These are phyloP conservation scores for Didymella exigua DNA, from an alignment of 2,329 filamentous ascomycete genomes.

Conservation along the genomic window DNA sequence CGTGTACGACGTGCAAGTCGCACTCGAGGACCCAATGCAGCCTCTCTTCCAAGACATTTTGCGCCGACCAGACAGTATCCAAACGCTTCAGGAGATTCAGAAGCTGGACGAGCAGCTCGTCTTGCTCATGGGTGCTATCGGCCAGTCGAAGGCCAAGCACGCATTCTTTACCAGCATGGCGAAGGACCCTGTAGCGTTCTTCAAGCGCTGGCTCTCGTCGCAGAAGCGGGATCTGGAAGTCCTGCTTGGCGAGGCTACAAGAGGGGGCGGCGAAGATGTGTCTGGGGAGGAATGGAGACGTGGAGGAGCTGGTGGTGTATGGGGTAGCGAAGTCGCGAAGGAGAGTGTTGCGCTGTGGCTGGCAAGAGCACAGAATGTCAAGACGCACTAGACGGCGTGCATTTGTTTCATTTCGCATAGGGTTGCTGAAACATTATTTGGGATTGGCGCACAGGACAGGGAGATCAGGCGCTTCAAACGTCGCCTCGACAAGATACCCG, in stretches of 20 bases:
- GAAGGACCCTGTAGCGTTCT: conserved; percentile 81
- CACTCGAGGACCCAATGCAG: conserved; percentile 81
- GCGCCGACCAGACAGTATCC: conserved; percentile 55
- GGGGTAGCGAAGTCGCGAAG: conserved; percentile 65
- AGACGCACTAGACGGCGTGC: conserved; percentile 30
- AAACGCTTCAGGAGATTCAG: conserved; percentile 76
- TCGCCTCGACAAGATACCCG: conserved; percentile 19
- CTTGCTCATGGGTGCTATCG: conserved; percentile 78
- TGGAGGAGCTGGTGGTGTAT: conserved; percentile 65
- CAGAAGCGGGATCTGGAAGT: conserved; percentile 91
- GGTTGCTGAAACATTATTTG: neutral
- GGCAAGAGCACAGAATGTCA: conserved; percentile 47
- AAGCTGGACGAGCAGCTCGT: conserved; percentile 84
- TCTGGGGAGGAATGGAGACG: conserved; percentile 72
- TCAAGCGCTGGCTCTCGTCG: conserved; percentile 85
- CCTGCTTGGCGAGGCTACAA: conserved; percentile 79
- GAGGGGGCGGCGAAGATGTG: conserved; percentile 58
- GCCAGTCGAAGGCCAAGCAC: conserved; percentile 86
- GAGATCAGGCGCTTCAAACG: conserved; percentile 13
- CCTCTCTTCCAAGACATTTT: conserved; percentile 64
- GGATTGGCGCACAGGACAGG: conserved; percentile 16
- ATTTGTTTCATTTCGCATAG: neutral
- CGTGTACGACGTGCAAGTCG: conserved; percentile 86
- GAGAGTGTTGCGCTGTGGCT: conserved; percentile 68
- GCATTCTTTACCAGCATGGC: conserved; percentile 81